Percentiles rank a stretch among this genome's conserved stretches.
These are phyloP conservation scores for Xylariales sp. DNA, from an alignment of 2,329 filamentous ascomycete genomes.

Conservation along the genomic window DNA sequence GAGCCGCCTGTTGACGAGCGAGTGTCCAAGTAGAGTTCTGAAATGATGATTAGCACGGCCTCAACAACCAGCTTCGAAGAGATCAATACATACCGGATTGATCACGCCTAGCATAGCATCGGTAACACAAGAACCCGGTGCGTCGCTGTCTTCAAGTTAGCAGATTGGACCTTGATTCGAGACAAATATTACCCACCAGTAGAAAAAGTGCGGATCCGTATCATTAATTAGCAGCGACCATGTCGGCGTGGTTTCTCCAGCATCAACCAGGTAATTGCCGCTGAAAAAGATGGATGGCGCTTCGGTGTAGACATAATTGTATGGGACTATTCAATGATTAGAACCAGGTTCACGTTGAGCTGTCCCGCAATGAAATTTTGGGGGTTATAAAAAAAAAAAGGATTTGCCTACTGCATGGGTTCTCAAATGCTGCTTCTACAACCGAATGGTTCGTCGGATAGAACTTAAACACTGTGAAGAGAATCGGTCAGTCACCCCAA, in stretches of 20 bases:
- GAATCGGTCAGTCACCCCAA: too few relatives aligned
- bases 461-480: not conserved
- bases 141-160: constrained; percentile 32
- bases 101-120: constrained; percentile 73
- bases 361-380: not conserved
- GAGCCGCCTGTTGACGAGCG: constrained; percentile 40
- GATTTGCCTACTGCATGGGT: not conserved
- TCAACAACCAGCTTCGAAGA: not conserved
- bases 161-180: not conserved
- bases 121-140: constrained; percentile 57
- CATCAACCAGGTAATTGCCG: not conserved
- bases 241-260: not conserved
- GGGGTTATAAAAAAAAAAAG: too few relatives aligned
- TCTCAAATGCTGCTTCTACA: not conserved
- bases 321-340: not conserved
- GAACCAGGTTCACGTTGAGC: not conserved
- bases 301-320: constrained; percentile 2
- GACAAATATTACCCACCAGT: not conserved
- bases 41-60: not conserved
- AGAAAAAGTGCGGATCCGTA: constrained; percentile 4
- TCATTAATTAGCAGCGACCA: constrained; percentile 3
- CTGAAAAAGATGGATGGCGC: constrained; percentile 6
- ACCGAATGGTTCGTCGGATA: not conserved
- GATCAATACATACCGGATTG: constrained; percentile 52
- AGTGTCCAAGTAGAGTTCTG: constrained; percentile 44